phyloP scores from a whole-genome alignment of 2,329 filamentous ascomycete genomes.

The Diaporthe citri region DNA sequence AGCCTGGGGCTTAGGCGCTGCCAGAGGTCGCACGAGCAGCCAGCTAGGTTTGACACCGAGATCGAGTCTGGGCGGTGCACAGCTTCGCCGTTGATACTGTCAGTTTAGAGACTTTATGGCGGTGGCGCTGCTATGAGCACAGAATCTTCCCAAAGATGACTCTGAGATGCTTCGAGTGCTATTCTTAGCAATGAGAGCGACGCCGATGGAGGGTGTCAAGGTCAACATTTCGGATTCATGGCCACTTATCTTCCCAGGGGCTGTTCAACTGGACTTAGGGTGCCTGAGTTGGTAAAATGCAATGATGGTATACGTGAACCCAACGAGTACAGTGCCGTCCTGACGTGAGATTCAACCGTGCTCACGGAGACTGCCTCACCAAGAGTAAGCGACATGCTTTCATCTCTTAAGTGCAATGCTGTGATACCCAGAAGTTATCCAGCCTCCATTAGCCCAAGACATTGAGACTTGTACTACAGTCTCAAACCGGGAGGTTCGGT shows the following conservation, averaged over 20 bases:
- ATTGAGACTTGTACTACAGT: background rate
- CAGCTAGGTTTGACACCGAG: no score
- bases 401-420: background rate
- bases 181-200: background rate
- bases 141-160: background rate
- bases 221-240: no score
- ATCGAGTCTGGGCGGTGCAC: background rate
- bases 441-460: background rate
- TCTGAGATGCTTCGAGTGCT: background rate
- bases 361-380: background rate
- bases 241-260: accelerated
- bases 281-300: no score
- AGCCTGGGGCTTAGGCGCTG: background rate
- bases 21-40: background rate
- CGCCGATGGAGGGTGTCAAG: no score
- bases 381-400: background rate
- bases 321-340: background rate
- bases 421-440: background rate
- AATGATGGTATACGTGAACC: background rate
- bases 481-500: background rate
- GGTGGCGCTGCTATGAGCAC: background rate
- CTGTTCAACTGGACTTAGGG: background rate
- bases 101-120: background rate
- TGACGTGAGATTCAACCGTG: background rate
- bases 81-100: background rate